These are phyloP conservation scores for Cercospora sojina DNA, from an alignment of 2,329 filamentous ascomycete species.

Conservation along the genomic window DNA sequence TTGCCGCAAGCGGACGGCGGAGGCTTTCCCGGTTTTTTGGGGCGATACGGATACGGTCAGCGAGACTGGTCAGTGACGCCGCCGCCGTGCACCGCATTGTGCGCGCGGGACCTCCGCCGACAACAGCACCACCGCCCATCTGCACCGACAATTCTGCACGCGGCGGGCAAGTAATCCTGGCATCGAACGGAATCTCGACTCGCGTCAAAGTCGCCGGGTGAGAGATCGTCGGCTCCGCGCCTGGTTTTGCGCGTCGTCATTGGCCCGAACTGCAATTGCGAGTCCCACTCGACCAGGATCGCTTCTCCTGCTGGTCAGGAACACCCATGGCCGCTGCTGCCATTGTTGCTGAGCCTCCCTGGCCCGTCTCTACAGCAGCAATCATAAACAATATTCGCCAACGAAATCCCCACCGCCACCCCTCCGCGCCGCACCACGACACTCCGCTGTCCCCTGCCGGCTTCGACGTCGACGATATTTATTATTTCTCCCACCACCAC, in stretches of 20 bases:
- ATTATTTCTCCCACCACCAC: constrained; percentile 5
- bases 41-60: neutral
- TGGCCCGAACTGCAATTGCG: neutral
- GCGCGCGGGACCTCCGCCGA: neutral
- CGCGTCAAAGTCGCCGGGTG: neutral
- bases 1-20: constrained; percentile 1
- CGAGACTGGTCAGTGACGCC: neutral
- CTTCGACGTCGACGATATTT: constrained; percentile 2
- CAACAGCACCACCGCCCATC: neutral
- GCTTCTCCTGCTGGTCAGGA: neutral
- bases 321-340: constrained; percentile 2
- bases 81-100: neutral
- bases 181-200: constrained; percentile 15
- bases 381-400: neutral
- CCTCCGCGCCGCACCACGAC: neutral
- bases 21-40: neutral
- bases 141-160: neutral
- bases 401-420: neutral
- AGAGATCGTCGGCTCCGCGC: constrained; percentile 5
- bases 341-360: neutral
- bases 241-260: constrained; percentile 1
- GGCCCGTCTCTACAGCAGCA: neutral
- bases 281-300: constrained; percentile 6
- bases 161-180: constrained; percentile 1
- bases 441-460: constrained; percentile 9